Evolutionary conservation across 306 rosid species (phyloP), one percentile per base, ranked within the genome.

Genomic region (Benincasa hispida): DNA sequence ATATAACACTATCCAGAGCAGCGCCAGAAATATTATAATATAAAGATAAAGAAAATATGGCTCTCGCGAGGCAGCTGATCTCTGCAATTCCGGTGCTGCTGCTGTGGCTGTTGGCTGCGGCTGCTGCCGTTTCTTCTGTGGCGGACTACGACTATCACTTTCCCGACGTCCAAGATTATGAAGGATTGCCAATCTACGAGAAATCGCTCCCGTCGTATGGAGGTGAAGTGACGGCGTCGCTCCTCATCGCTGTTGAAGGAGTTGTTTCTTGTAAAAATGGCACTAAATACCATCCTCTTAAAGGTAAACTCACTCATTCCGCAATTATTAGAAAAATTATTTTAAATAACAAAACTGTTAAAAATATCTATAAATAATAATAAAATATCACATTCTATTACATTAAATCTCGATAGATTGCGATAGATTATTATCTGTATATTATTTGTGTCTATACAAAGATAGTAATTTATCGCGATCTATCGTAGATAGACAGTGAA

Each of bases 241-340:
- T 34, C 70, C 6, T 4, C 15, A 18, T 63, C 17, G 70, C 70
- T 2, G 70, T 63, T 34, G 70, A 63, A 63, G 70, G 47, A 19
- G 70, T 63, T 63, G 70, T 63, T 63, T 63, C 70, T 34, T 63
- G 70, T 63, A 63, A 34, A 63, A 63, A 4, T 63, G 47, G 47
- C 21, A 34, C 27, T 8, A 18, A 34, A 19, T 63, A 63, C n/a
- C 22, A 4, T 34, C 48, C 70, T 9, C 70, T 63, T 34, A 63
- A 63, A 63, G 70, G 70, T 55, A 5, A 50, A n/a, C n/a, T 34
- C 3, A 6, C 6, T 7, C 3, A 34, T 34, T n/a, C n/a, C n/a
- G n/a, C n/a, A n/a, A n/a, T n/a, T n/a, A n/a, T n/a, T n/a, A n/a
- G n/a, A n/a, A n/a, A n/a, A n/a, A n/a, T n/a, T n/a, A n/a, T n/a